Evolutionary conservation across 2,329 filamentous ascomycete genomes (phyloP), one percentile per base, ranked within the genome.

Genomic region (Zymoseptoria passerinii): DNA sequence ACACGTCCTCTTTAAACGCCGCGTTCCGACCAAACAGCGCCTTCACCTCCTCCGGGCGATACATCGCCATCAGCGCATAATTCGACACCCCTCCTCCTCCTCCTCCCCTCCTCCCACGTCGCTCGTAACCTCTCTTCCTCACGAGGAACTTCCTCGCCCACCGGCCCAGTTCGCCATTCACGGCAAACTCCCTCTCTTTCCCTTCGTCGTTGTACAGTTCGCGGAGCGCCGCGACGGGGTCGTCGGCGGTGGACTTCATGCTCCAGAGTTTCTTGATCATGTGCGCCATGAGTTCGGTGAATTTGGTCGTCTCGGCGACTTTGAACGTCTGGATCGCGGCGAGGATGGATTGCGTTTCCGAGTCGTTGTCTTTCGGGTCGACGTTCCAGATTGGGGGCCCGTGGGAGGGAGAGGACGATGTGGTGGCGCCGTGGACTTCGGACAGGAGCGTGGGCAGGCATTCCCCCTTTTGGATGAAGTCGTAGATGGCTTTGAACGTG

Each of bases 241-340:
- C 70, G 55, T 75, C 73, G 28, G 63, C 59, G 1, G 71, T 71
- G 44, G 65, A 58, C 13, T 63, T 61, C 44, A 73, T 67, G 0
- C 61, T 53, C 54, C 70, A 70, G 48, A 77, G 63, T 1, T 72
- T 66, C 1, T 68, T 52, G 8, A 77, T 61, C 4, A 73, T 71
- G 28, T 73, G 66, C 1, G 52, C 58, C 40, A 69, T 68, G 40
- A 76, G 65, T 51, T 77, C 75, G 13, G 68, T 65, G 56, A 76
- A 76, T 19, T 68, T 66, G 60, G 75, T 68, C 2, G 61, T 57
- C 28, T 61, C 63, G 8, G 70, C 73, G 4, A 73, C 61, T 58
- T 73, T 73, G 63, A 72, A 71, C 19, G 69, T 63, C 29, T 63
- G 58, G 28, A 71, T 59, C n/a, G 68, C 65, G 4, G 58, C 63